Base-by-base conservation (phyloP, 768 basidiomycete genomes). In the Podaxis mareebaensis region DNA sequence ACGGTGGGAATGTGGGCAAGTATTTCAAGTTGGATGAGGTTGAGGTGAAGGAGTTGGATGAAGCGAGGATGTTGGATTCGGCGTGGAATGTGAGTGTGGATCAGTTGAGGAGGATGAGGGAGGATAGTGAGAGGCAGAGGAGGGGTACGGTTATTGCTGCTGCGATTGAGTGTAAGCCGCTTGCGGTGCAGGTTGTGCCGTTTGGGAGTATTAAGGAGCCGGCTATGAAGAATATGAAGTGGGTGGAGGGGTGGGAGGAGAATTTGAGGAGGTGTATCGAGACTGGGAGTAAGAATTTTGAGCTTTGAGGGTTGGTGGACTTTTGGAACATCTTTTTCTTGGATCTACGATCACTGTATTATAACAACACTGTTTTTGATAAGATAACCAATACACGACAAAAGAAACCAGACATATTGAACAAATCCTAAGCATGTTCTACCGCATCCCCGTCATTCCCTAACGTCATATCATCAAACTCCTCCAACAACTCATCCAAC, bases 381-480 rank as follows among this genome's bases (percentile, higher is more conserved):
- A 46, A 46, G 20, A n/a, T 7, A 46, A 46, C 8, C 13, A 46
- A n/a, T 15, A 46, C 4, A 20, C 44, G 20, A 7, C 20, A 10
- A n/a, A 46, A n/a, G 7, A 8, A 20, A 15, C 8, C 44, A 44
- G 15, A 7, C 20, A 20, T 46, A 17, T 46, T 22, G 10, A 1
- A 46, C 6, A 7, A 20, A 44, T 20, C 26, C n/a, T 36, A 46
- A 4, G 24, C 24, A 10, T 56, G 53, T 15, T 60, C 30, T 22
- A 52, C 53, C 24, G 38, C 70, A 7, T 67, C 70, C n/a, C 67
- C 68, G 6, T 73, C 73, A 24, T 73, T 75, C 5, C 82, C 84
- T 42, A 97, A 80, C 8, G 89, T 93, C 89, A 98, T 83, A 75
- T 93, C 93, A 68, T 97, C 95, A 68, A 97, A 95, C 73, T 91